Evolutionary conservation across 2,329 filamentous ascomycete species (phyloP).

Genomic region (Emergomyces pasteurianus): DNA sequence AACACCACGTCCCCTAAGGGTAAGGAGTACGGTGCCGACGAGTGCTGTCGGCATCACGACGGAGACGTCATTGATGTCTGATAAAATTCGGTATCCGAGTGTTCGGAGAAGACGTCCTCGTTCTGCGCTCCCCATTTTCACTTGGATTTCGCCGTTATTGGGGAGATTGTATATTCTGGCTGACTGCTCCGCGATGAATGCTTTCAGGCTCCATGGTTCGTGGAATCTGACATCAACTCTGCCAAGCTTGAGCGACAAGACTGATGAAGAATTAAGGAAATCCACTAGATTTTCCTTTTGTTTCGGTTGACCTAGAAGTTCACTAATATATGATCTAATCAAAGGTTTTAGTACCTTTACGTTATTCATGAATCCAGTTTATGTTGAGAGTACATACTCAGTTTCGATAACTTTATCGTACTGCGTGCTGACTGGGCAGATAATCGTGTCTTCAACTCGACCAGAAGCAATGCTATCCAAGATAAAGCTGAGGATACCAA

Average conservation of each 20-base stretch:
- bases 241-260: slow-evolving; percentile 77
- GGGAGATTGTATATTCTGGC: slow-evolving; percentile 39
- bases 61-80: slow-evolving; percentile 89
- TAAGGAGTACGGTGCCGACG: slow-evolving; percentile 86
- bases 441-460: slow-evolving; percentile 76
- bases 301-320: slow-evolving; percentile 87
- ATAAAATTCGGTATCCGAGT: slow-evolving; percentile 81
- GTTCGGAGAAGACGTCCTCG: slow-evolving; percentile 68
- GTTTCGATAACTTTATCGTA: slow-evolving; percentile 99
- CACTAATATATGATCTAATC: slow-evolving; percentile 69
- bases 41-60: slow-evolving; percentile 97
- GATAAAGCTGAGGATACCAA: slow-evolving; percentile 85
- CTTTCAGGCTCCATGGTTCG: slow-evolving; percentile 81
- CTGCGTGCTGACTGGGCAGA: slow-evolving; percentile 92
- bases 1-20: slow-evolving; percentile 80
- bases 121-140: slow-evolving; percentile 38
- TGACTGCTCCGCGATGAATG: slow-evolving; percentile 69
- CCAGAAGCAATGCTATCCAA: slow-evolving; percentile 83
- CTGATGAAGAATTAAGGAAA: slow-evolving; percentile 78
- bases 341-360: slow-evolving; percentile 8
- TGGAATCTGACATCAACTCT: slow-evolving; percentile 93
- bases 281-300: slow-evolving; percentile 86
- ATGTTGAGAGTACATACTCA: slow-evolving; percentile 39
- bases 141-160: slow-evolving; percentile 22
- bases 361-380: not conserved